phyloP scores from a whole-genome alignment of 164 flowering plant genomes.

The Tetracentron sinense region DNA sequence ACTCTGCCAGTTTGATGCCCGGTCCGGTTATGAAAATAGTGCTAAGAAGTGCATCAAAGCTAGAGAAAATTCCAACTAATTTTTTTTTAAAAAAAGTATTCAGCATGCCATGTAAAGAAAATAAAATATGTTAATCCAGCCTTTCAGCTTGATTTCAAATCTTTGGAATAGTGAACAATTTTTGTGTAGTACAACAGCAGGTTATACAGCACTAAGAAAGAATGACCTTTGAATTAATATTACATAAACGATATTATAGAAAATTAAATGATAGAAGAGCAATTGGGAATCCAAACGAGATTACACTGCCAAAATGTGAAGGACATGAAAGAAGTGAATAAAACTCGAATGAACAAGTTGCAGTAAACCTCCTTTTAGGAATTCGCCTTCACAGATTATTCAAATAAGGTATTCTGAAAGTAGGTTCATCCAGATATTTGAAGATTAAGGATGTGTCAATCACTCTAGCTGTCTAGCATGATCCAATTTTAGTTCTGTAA shows the following conservation, averaged over 20 bases:
- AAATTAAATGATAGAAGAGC: background rate
- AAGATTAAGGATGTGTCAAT: conserved; percentile 83
- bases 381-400: conserved; percentile 68
- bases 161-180: too few relatives aligned
- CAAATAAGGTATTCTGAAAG: conserved; percentile 53
- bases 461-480: conserved; percentile 80
- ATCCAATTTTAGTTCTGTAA: conserved; percentile 70
- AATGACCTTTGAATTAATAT: too few relatives aligned
- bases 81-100: too few relatives aligned
- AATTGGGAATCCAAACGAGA: background rate
- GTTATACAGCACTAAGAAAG: too few relatives aligned
- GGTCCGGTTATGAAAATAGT: too few relatives aligned
- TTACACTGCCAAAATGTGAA: background rate
- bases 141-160: background rate
- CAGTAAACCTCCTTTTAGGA: background rate
- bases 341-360: background rate
- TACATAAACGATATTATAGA: too few relatives aligned
- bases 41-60: background rate
- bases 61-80: background rate
- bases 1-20: too few relatives aligned
- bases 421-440: conserved; percentile 33
- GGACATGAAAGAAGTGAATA: background rate
- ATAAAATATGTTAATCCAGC: background rate
- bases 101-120: background rate
- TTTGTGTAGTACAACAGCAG: too few relatives aligned